Percentiles rank a stretch among this genome's conserved stretches.
phyloP scores from a whole-genome alignment of 768 basidiomycete genomes.

The Dioszegia hungarica region DNA sequence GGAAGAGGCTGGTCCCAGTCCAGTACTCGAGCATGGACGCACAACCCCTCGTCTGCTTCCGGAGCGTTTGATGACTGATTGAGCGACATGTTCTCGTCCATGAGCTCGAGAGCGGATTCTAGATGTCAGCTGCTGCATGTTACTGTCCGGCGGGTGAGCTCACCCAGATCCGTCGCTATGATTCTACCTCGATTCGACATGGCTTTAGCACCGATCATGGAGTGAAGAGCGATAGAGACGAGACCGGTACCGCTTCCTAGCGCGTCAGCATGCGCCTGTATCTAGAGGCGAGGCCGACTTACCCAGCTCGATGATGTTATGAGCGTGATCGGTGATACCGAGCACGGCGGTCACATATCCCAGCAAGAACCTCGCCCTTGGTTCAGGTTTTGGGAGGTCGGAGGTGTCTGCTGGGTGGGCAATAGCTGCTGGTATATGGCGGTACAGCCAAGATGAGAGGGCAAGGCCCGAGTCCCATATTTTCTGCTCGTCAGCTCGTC shows the following conservation, averaged over 20 bases:
- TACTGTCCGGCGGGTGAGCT: constrained; percentile 35
- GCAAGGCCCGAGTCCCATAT: constrained; percentile 93
- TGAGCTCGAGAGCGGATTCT: constrained; percentile 77
- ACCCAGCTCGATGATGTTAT: constrained; percentile 68
- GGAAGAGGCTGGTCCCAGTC: constrained; percentile 73
- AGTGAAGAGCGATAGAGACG: constrained; percentile 60
- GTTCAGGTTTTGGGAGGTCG: neutral
- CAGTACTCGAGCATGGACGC: constrained; percentile 51
- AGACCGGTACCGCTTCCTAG: constrained; percentile 81
- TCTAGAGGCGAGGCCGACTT: constrained; percentile 18
- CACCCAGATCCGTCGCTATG: constrained; percentile 69
- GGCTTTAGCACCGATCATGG: constrained; percentile 48
- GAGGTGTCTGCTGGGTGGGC: neutral
- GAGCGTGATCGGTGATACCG: too few relatives aligned
- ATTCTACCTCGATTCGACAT: constrained; percentile 44
- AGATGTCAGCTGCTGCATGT: neutral
- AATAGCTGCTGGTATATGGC: constrained; percentile 1
- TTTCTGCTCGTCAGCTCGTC: constrained; percentile 59
- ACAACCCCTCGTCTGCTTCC: neutral
- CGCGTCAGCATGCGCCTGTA: neutral
- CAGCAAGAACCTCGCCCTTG: neutral
- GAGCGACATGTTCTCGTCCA: constrained; percentile 63
- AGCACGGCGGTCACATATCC: neutral
- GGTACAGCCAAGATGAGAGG: constrained; percentile 67
- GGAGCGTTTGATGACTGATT: constrained; percentile 1